These are phyloP conservation scores for Rhizopus delemar DNA, from an alignment of 371 early-diverging fungal genomes.

Conservation along the genomic window DNA sequence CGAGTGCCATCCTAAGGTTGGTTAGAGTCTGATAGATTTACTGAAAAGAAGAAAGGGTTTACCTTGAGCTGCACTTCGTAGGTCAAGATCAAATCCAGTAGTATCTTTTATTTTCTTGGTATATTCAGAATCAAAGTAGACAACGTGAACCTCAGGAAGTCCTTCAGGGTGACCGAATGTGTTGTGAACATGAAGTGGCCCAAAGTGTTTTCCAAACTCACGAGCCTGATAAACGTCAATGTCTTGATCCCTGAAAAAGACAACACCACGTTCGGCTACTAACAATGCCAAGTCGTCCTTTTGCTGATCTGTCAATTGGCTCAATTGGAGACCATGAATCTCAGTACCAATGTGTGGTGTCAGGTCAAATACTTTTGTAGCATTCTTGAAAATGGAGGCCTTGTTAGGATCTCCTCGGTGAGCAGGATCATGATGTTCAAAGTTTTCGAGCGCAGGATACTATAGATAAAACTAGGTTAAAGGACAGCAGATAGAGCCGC, in stretches of 20 bases:
- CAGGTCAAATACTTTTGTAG: slow-evolving; percentile 61
- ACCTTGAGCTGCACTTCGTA: slow-evolving; percentile 6
- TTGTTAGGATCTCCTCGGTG: slow-evolving; percentile 60
- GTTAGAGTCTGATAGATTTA: background rate
- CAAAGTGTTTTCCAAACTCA: slow-evolving; percentile 56
- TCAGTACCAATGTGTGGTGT: slow-evolving; percentile 72
- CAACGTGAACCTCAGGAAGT: slow-evolving; percentile 34
- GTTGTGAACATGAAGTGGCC: slow-evolving; percentile 48
- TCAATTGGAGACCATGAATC: slow-evolving; percentile 60
- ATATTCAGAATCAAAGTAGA: slow-evolving; percentile 30
- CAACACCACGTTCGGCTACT: slow-evolving; percentile 66
- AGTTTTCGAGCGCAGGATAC: slow-evolving; percentile 38
- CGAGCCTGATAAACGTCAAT: slow-evolving; percentile 54
- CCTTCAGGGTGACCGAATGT: slow-evolving; percentile 38
- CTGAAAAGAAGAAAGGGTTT: background rate
- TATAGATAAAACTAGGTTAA: slow-evolving; percentile 5
- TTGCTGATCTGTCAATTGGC: slow-evolving; percentile 56
- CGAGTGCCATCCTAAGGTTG: slow-evolving; percentile 45
- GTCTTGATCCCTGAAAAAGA: slow-evolving; percentile 68
- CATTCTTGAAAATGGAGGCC: slow-evolving; percentile 56
- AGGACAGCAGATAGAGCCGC: background rate
- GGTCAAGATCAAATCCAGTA: background rate
- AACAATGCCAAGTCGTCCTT: slow-evolving; percentile 62
- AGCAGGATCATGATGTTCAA: slow-evolving; percentile 46
- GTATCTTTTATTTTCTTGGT: background rate